A percentile compares a stretch with the other conserved stretches of the same genome.
Conservation (phyloP, 2,329 filamentous ascomycete genomes). For the Penicillium sp. region DNA sequence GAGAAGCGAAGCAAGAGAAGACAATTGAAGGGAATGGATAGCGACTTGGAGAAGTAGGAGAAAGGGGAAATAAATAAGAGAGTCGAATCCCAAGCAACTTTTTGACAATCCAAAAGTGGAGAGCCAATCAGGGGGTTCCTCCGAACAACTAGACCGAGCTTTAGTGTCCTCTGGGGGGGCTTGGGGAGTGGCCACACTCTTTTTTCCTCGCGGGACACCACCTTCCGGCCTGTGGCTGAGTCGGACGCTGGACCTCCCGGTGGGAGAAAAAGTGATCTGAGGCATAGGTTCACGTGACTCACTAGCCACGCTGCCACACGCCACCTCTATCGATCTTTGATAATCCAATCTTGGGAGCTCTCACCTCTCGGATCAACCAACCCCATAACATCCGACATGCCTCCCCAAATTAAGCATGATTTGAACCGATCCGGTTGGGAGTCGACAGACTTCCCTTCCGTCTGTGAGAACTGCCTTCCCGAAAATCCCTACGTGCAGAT, state of each 20-base stretch:
- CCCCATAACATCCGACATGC: slow-evolving; percentile 32
- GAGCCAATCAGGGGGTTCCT: slow-evolving; percentile 7
- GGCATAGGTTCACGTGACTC: slow-evolving; percentile 3
- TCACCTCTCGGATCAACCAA: background rate
- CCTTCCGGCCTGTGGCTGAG: slow-evolving; percentile 17
- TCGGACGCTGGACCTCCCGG: slow-evolving; percentile 14
- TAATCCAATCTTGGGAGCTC: slow-evolving; percentile 4
- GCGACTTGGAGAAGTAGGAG: slow-evolving; percentile 8
- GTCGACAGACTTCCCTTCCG: slow-evolving; percentile 50
- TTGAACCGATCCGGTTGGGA: slow-evolving; percentile 95
- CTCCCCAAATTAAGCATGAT: slow-evolving; percentile 93
- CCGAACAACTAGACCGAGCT: slow-evolving; percentile 6
- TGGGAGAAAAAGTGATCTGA: slow-evolving; percentile 13
- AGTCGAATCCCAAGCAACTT: slow-evolving; percentile 17
- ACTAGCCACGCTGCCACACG: slow-evolving; percentile 9
- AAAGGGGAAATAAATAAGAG: slow-evolving; percentile 16
- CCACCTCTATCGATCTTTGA: slow-evolving; percentile 8
- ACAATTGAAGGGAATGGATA: slow-evolving; percentile 10
- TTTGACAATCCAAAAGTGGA: slow-evolving; percentile 14
- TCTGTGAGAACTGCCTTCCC: slow-evolving; percentile 77
- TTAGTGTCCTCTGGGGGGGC: slow-evolving; percentile 2
- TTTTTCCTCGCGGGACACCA: slow-evolving; percentile 4
- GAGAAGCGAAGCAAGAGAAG: slow-evolving; percentile 9
- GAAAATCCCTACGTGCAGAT: slow-evolving; percentile 98
- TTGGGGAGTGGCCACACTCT: slow-evolving; percentile 8